Evolutionary conservation across 129 eudicot genomes (phyloP).

Genomic region (Escallonia herrerae): DNA sequence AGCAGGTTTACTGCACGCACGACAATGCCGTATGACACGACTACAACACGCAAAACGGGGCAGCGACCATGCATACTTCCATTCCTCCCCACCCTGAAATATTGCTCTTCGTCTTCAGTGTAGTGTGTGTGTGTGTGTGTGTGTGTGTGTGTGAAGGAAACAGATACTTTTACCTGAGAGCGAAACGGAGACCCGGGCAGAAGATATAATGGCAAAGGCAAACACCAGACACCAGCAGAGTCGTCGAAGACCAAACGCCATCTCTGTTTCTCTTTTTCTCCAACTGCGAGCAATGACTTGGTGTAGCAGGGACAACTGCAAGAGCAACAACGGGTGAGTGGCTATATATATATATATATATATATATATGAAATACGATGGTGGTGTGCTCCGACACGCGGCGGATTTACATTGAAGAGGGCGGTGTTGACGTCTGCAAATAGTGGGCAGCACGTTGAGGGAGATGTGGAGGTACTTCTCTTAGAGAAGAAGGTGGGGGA

Average conservation of each 20-base stretch:
- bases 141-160: too few relatives aligned
- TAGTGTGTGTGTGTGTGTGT: too few relatives aligned
- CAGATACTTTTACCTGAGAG: constrained; percentile 26
- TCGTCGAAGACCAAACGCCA: constrained; percentile 8
- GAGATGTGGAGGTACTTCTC: not conserved
- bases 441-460: constrained; percentile 29
- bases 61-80: not conserved
- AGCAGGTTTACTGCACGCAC: not conserved
- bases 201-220: constrained; percentile 19
- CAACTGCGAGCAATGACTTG: not conserved
- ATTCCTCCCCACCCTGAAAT: not conserved
- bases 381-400: not conserved
- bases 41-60: not conserved
- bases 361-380: not conserved
- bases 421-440: constrained; percentile 24
- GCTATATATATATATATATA: too few relatives aligned
- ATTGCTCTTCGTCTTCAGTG: not conserved
- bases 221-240: constrained; percentile 27
- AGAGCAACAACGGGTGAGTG: not conserved
- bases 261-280: constrained; percentile 1
- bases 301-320: not conserved
- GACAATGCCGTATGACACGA: not conserved
- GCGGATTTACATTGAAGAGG: not conserved
- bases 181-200: constrained; percentile 21
- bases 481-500: not conserved